A percentile compares a stretch with the other conserved stretches of the same genome.
Conservation (phyloP, 169 alveolate genomes). For the Cryptosporidium baileyi region DNA sequence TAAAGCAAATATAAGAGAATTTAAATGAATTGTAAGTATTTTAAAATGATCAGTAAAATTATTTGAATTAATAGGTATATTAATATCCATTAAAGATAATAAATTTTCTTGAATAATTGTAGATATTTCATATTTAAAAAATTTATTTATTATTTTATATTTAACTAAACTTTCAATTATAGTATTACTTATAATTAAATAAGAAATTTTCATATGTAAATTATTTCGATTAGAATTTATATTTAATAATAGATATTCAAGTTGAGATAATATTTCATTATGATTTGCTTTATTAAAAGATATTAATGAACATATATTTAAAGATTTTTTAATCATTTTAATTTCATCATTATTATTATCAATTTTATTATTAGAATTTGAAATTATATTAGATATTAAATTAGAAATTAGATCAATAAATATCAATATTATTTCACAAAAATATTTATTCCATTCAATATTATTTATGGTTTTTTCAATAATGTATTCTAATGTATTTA, state of each 20-base stretch:
- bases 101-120: conserved; percentile 10
- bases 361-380: background rate
- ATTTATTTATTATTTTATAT: background rate
- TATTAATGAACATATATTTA: conserved; percentile 1
- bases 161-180: background rate
- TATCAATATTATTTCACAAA: background rate
- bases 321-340: conserved; percentile 11
- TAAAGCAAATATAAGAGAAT: background rate
- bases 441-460: background rate
- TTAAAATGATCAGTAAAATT: conserved; percentile 31
- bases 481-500: background rate
- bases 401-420: conserved; percentile 11
- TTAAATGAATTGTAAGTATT: background rate
- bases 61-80: conserved; percentile 11
- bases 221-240: background rate
- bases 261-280: background rate
- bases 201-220: conserved; percentile 11
- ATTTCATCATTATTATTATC: conserved; percentile 1
- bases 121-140: background rate
- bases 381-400: background rate
- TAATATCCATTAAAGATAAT: background rate
- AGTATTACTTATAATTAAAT: background rate
- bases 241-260: background rate
- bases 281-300: background rate
- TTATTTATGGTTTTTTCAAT: background rate